Evolutionary conservation across 192 early-diverging fungal genomes (phyloP).

Genomic region (Kappamyces sp.): DNA sequence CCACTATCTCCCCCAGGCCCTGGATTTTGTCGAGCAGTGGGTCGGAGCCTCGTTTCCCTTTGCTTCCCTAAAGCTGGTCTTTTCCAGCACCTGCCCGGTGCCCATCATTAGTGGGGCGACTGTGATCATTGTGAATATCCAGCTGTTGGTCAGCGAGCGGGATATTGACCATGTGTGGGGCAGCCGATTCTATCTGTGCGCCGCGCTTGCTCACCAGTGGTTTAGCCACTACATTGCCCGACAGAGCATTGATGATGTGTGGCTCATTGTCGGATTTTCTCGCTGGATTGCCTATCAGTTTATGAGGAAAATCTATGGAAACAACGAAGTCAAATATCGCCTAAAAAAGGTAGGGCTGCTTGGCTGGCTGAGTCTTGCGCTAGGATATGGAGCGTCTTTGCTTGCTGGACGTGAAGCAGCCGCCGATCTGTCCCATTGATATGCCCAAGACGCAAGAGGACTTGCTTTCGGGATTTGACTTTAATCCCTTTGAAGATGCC

Average conservation of each 20-base stretch:
- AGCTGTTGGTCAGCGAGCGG: conserved; percentile 62
- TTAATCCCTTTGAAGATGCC: conserved; percentile 40
- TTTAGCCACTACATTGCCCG: conserved; percentile 78
- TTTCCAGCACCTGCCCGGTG: conserved; percentile 69
- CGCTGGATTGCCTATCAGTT: conserved; percentile 71
- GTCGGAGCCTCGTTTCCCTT: conserved; percentile 80
- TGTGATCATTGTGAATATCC: conserved; percentile 65
- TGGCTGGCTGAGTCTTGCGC: neutral
- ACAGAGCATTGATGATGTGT: conserved; percentile 64
- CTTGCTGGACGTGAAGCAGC: conserved; percentile 79
- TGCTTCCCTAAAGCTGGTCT: conserved; percentile 76
- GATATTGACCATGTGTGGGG: conserved; percentile 88
- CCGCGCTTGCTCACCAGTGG: conserved; percentile 85
- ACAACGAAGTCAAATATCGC: conserved; percentile 82
- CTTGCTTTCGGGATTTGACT: conserved; percentile 24
- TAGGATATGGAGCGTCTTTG: conserved; percentile 80
- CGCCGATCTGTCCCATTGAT: conserved; percentile 70
- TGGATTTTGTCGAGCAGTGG: conserved; percentile 83
- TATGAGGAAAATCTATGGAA: conserved; percentile 74
- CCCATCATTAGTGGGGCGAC: conserved; percentile 70
- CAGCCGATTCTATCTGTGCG: conserved; percentile 63
- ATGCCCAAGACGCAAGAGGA: conserved; percentile 36
- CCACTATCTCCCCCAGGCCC: conserved; percentile 43
- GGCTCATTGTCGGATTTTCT: conserved; percentile 79
- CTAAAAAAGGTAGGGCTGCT: conserved; percentile 54